phyloP scores from a whole-genome alignment of 352 stramenopile genomes.

The Thalassiosira pacifica region DNA sequence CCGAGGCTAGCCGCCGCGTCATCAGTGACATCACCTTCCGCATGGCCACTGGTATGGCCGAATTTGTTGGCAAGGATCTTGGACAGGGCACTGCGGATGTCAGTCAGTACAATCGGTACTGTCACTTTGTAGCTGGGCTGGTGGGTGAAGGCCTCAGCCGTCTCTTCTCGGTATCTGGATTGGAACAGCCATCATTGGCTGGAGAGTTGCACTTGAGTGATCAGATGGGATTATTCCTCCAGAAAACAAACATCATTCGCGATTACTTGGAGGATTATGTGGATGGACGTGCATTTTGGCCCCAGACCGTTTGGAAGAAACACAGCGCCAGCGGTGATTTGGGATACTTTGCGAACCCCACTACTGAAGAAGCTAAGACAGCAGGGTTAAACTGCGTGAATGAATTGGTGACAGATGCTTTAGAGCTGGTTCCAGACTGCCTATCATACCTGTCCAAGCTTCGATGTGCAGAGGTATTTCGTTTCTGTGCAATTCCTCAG shows the following conservation, averaged over 20 bases:
- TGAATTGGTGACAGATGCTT: conserved; percentile 91
- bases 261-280: conserved; percentile 95
- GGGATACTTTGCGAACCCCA: conserved; percentile 86
- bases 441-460: conserved; percentile 90
- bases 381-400: conserved; percentile 89
- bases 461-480: conserved; percentile 89
- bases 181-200: conserved; percentile 84
- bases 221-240: conserved; percentile 93
- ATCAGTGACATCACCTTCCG: no score
- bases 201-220: conserved; percentile 83
- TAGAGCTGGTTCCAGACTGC: conserved; percentile 90
- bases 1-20: no score
- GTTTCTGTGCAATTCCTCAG: conserved; percentile 94
- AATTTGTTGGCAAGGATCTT: no score
- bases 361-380: conserved; percentile 50
- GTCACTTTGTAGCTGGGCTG: conserved; percentile 92
- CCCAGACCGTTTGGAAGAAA: conserved; percentile 90
- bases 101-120: conserved; percentile 93
- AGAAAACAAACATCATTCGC: conserved; percentile 96
- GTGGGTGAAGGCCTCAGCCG: conserved; percentile 91
- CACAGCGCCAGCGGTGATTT: conserved; percentile 86
- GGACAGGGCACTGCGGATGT: no score
- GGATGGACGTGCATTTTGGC: conserved; percentile 92
- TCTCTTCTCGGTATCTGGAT: conserved; percentile 89
- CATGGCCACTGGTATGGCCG: no score